phyloP scores from a whole-genome alignment of 148 eudicot species.

The Nepenthes gracilis region DNA sequence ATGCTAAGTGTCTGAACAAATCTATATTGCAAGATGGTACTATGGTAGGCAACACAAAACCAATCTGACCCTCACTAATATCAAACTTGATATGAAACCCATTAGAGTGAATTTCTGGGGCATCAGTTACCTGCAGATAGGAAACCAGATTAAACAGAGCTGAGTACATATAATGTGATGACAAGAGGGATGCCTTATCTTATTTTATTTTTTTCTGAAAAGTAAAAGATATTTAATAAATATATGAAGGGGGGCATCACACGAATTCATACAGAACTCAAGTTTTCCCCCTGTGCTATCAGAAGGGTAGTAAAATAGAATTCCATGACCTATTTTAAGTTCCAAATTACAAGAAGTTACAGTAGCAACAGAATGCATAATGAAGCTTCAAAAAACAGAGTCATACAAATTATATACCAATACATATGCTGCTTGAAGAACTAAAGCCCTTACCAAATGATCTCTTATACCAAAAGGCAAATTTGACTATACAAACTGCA shows the following conservation, averaged over 20 bases:
- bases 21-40: conserved; percentile 68
- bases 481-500: no score
- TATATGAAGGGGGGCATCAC: no score
- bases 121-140: conserved; percentile 77
- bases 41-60: conserved; percentile 80
- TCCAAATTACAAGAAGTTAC: no score
- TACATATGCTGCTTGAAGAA: no score
- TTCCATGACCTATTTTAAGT: no score
- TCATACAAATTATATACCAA: no score
- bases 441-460: no score
- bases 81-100: conserved; percentile 97
- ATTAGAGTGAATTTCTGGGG: conserved; percentile 97
- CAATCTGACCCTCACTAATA: conserved; percentile 81
- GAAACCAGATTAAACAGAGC: conserved; percentile 2
- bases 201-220: not conserved
- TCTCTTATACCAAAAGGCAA: no score
- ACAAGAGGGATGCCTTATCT: not conserved
- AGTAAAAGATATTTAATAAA: not conserved
- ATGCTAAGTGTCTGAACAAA: conserved; percentile 35
- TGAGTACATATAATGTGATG: not conserved
- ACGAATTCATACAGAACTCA: not conserved
- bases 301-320: no score
- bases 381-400: no score
- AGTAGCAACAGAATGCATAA: no score
- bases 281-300: not conserved